phyloP scores from a whole-genome alignment of 2,329 filamentous ascomycete genomes.

The Cordyceps cicadae region DNA sequence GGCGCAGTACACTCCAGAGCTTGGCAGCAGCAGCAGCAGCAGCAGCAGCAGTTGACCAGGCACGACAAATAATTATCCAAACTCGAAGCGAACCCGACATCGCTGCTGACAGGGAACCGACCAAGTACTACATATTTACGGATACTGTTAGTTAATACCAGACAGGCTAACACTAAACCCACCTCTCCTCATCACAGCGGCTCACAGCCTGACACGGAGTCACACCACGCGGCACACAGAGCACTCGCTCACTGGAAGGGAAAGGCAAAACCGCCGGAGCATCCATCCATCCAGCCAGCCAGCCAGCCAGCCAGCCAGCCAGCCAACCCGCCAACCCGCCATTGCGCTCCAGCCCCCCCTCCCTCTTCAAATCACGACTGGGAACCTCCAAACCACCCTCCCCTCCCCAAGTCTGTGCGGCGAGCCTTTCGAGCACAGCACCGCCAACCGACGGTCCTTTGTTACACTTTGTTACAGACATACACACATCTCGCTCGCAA shows the following conservation, averaged over 20 bases:
- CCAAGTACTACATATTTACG: too few species aligned
- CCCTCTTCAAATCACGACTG: not conserved
- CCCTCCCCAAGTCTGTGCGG: conserved; percentile 5
- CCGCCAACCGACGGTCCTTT: conserved; percentile 2
- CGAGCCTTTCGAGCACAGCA: conserved; percentile 1
- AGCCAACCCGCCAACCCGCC: not conserved
- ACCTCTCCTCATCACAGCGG: not conserved
- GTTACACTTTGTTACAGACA: conserved; percentile 4
- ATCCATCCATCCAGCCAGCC: too few species aligned
- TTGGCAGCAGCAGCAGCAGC: too few species aligned
- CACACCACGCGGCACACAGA: not conserved
- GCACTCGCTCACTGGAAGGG: not conserved
- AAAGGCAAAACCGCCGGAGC: not conserved
- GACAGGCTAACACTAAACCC: too few species aligned
- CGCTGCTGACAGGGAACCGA: too few species aligned
- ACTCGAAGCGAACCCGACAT: too few species aligned
- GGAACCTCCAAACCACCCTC: not conserved
- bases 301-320: too few species aligned
- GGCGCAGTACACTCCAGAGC: too few species aligned
- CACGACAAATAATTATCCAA: not conserved
- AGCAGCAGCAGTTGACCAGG: not conserved
- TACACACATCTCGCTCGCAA: not conserved
- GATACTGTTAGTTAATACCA: too few species aligned
- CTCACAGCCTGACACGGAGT: too few species aligned
- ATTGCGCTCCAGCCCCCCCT: conserved; percentile 1